phyloP scores from a whole-genome alignment of 2,329 filamentous ascomycete genomes.

The Monosporascus sp. region DNA sequence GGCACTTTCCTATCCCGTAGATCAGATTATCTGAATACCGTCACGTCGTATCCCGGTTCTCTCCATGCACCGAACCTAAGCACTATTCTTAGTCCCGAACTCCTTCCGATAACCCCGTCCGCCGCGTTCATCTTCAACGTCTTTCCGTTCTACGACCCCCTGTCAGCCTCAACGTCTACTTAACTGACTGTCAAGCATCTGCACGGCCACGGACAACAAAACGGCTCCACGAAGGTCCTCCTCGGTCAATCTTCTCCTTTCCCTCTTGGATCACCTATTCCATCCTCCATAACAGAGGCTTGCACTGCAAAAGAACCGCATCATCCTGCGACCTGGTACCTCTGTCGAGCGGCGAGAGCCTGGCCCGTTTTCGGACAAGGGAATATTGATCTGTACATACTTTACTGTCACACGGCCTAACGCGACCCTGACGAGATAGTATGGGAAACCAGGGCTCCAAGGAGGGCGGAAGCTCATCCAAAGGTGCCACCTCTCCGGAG shows the following conservation, averaged over 20 bases:
- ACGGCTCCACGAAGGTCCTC: conserved; percentile 40
- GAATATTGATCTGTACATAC: neutral
- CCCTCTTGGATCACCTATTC: conserved; percentile 44
- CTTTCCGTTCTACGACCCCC: conserved; percentile 5
- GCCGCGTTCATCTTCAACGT: conserved; percentile 6
- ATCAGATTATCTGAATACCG: conserved; percentile 16
- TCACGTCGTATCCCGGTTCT: conserved; percentile 12
- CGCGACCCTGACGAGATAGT: conserved; percentile 17
- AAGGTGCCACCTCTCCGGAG: conserved; percentile 38
- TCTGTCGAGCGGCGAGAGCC: conserved; percentile 20
- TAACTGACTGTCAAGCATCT: conserved; percentile 25
- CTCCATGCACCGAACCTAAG: conserved; percentile 10
- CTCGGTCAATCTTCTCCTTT: conserved; percentile 40
- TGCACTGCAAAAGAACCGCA: conserved; percentile 8
- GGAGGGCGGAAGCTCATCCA: conserved; percentile 49
- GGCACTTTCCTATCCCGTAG: neutral
- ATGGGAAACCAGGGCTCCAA: conserved; percentile 77
- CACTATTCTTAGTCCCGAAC: conserved; percentile 14
- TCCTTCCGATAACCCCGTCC: conserved; percentile 22
- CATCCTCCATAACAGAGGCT: conserved; percentile 46
- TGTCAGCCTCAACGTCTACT: conserved; percentile 11
- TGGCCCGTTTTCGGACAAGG: conserved; percentile 14
- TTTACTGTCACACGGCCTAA: neutral
- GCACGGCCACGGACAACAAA: conserved; percentile 46
- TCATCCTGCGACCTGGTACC: conserved; percentile 15